Evolutionary conservation across 768 basidiomycete genomes (phyloP).

Genomic region (Boletus reticulatus): DNA sequence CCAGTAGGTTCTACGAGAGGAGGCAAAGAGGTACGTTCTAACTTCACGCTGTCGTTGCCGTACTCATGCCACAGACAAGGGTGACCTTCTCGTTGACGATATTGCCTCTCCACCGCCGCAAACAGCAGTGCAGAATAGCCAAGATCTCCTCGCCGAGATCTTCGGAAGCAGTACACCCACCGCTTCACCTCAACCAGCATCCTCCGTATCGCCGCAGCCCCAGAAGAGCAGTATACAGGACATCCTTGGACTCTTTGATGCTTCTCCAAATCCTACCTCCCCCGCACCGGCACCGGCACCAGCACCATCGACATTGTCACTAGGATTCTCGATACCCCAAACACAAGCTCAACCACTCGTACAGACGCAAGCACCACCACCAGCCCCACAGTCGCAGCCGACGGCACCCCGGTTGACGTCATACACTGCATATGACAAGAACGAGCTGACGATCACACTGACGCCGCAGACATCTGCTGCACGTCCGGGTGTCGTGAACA

Average conservation of each 20-base stretch:
- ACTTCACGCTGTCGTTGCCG: neutral
- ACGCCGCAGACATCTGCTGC: constrained; percentile 80
- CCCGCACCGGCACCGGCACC: constrained; percentile 11
- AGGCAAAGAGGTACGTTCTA: constrained; percentile 60
- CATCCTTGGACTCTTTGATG: constrained; percentile 86
- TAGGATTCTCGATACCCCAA: constrained; percentile 39
- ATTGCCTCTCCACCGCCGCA: constrained; percentile 41
- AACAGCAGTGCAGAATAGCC: constrained; percentile 53
- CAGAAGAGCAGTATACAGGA: constrained; percentile 74
- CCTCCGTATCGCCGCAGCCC: constrained; percentile 43
- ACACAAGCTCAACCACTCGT: constrained; percentile 29
- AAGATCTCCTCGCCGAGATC: constrained; percentile 90
- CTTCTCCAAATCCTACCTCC: constrained; percentile 37
- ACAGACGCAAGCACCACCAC: constrained; percentile 34
- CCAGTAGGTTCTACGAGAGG: constrained; percentile 89
- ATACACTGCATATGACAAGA: constrained; percentile 91
- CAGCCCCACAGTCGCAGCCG: constrained; percentile 32
- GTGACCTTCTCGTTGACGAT: constrained; percentile 86
- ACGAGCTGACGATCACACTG: constrained; percentile 83
- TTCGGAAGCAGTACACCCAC: constrained; percentile 59
- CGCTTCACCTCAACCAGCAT: constrained; percentile 31
- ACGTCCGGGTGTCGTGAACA: constrained; percentile 88
- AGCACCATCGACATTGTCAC: constrained; percentile 29
- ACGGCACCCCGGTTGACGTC: constrained; percentile 54
- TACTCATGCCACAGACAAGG: constrained; percentile 27